Evolutionary conservation across 2,329 filamentous ascomycete species (phyloP).

Genomic region (Stylonectria norvegica): DNA sequence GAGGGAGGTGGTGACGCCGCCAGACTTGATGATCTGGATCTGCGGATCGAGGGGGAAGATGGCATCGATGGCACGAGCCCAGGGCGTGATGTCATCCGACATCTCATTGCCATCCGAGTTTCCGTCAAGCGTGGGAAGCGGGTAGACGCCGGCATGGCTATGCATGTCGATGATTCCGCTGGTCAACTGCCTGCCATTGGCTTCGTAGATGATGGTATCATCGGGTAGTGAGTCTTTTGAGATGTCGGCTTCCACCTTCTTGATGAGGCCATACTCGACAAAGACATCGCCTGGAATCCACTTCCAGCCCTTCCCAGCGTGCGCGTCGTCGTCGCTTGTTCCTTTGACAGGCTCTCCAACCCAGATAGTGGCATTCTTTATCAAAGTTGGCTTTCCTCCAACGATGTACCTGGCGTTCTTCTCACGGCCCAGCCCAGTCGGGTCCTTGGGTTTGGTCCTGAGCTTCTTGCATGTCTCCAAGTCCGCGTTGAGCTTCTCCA

Average conservation of each 20-base stretch:
- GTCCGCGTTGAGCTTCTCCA: slow-evolving; percentile 51
- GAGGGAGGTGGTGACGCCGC: slow-evolving; percentile 67
- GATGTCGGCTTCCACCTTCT: slow-evolving; percentile 47
- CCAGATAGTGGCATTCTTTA: slow-evolving; percentile 66
- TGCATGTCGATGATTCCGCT: slow-evolving; percentile 71
- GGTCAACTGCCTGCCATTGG: slow-evolving; percentile 59
- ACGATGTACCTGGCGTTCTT: slow-evolving; percentile 59
- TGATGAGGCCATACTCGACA: slow-evolving; percentile 59
- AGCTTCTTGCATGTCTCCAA: slow-evolving; percentile 55
- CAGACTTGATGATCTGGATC: slow-evolving; percentile 67
- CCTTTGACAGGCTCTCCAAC: slow-evolving; percentile 57
- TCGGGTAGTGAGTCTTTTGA: slow-evolving; percentile 40
- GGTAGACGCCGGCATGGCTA: slow-evolving; percentile 59
- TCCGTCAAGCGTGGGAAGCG: slow-evolving; percentile 53
- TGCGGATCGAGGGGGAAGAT: slow-evolving; percentile 62
- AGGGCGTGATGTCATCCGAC: slow-evolving; percentile 62
- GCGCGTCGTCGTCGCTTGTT: slow-evolving; percentile 49
- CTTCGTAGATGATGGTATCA: slow-evolving; percentile 53
- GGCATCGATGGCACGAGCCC: slow-evolving; percentile 63
- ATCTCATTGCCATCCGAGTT: slow-evolving; percentile 62
- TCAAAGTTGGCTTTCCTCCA: slow-evolving; percentile 57
- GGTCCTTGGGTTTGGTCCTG: slow-evolving; percentile 52
- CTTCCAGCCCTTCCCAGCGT: slow-evolving; percentile 55
- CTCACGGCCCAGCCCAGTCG: slow-evolving; percentile 52
- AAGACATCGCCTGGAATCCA: slow-evolving; percentile 62